phyloP scores from a whole-genome alignment of 2,329 filamentous ascomycete genomes.

The Colletotrichum sp. region DNA sequence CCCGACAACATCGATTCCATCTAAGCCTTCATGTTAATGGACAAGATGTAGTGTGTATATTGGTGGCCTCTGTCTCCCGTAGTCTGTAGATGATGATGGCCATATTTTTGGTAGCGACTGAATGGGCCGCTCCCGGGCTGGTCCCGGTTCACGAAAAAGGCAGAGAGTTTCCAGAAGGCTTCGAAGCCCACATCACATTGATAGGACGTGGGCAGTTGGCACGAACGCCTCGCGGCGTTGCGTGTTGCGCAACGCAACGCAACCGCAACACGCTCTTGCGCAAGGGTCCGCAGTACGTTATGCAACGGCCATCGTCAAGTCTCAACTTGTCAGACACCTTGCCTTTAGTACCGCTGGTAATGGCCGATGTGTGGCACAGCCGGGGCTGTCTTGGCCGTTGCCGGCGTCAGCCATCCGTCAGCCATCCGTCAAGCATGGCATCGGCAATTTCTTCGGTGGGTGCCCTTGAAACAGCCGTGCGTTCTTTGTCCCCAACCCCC shows the following conservation, averaged over 20 bases:
- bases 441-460: conserved; percentile 7
- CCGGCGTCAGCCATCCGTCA: neutral
- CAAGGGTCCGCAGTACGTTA: neutral
- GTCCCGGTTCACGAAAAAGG: neutral
- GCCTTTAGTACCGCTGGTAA: neutral
- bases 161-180: conserved; percentile 4
- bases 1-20: neutral
- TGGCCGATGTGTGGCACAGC: neutral
- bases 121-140: neutral
- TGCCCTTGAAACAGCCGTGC: conserved; percentile 18
- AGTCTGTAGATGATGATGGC: neutral
- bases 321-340: neutral
- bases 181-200: neutral
- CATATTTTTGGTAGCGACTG: neutral
- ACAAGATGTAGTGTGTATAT: no score
- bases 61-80: neutral
- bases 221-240: neutral
- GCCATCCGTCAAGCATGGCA: conserved; percentile 3
- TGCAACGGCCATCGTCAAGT: neutral
- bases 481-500: neutral
- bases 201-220: neutral
- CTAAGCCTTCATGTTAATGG: neutral
- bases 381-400: neutral
- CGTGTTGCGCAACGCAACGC: neutral
- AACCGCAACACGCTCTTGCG: neutral